These are phyloP conservation scores for Penicillium goetzii DNA, from an alignment of 495 filamentous ascomycete species.

Conservation along the genomic window DNA sequence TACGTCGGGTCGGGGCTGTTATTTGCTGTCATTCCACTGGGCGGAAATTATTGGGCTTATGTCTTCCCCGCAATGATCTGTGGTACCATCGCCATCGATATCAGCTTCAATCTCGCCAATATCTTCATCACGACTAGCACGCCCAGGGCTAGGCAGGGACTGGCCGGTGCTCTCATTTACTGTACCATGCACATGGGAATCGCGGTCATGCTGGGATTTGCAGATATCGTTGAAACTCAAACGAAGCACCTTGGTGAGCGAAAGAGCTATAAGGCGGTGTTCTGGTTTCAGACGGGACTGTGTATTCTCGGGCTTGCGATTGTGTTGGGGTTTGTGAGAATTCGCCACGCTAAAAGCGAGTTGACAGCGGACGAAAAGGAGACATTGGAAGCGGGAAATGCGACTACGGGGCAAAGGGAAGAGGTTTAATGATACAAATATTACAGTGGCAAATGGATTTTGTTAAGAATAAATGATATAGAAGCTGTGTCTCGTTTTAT, in stretches of 20 bases:
- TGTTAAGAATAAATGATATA: not conserved
- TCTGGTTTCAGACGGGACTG: constrained; percentile 68
- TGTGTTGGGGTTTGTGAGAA: constrained; percentile 63
- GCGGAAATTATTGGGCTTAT: constrained; percentile 69
- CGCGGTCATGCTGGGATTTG: constrained; percentile 76
- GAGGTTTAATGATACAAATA: not conserved
- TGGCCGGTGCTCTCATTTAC: constrained; percentile 74
- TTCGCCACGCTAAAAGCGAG: constrained; percentile 68
- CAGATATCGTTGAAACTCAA: constrained; percentile 67
- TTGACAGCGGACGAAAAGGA: constrained; percentile 68
- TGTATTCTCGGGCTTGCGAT: constrained; percentile 59
- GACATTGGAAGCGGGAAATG: constrained; percentile 26
- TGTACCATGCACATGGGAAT: constrained; percentile 77
- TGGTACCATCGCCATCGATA: constrained; percentile 80
- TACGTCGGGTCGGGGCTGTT: constrained; percentile 68
- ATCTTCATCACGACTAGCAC: constrained; percentile 82
- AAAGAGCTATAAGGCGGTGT: constrained; percentile 63
- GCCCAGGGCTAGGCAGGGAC: constrained; percentile 69
- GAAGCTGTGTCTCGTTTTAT: not conserved
- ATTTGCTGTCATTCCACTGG: constrained; percentile 70
- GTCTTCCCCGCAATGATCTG: constrained; percentile 84
- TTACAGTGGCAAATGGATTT: too few relatives aligned
- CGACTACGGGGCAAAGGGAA: not conserved
- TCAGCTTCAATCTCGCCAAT: constrained; percentile 81
- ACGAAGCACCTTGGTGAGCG: constrained; percentile 49